Evolutionary conservation across 2,329 filamentous ascomycete genomes (phyloP).

Genomic region (Xylaria polymorpha): DNA sequence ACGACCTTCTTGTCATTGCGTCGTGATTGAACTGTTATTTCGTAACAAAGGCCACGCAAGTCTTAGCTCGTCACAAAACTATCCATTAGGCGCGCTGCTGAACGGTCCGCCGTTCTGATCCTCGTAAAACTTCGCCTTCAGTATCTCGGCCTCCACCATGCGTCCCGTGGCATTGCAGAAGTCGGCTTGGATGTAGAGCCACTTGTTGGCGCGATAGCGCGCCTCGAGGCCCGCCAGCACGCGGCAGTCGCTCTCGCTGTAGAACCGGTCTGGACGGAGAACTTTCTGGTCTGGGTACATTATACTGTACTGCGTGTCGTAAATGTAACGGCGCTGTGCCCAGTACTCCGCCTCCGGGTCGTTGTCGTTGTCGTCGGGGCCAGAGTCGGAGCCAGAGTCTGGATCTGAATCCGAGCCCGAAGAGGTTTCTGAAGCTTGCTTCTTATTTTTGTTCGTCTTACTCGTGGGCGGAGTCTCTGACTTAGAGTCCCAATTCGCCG

Average conservation of each 20-base stretch:
- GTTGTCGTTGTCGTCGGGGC: slow-evolving; percentile 6
- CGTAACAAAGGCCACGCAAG: neutral
- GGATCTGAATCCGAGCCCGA: neutral
- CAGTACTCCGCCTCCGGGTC: slow-evolving; percentile 22
- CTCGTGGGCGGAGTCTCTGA: neutral
- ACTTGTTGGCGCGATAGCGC: slow-evolving; percentile 44
- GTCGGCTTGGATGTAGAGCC: slow-evolving; percentile 44
- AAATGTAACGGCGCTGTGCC: slow-evolving; percentile 36
- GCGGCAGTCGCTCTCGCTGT: slow-evolving; percentile 44
- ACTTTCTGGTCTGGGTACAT: slow-evolving; percentile 40
- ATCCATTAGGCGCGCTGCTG: neutral
- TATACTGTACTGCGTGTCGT: slow-evolving; percentile 30
- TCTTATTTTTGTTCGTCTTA: slow-evolving; percentile 23
- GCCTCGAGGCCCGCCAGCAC: slow-evolving; percentile 45
- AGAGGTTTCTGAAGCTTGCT: slow-evolving; percentile 7
- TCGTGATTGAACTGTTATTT: neutral
- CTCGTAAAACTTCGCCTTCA: slow-evolving; percentile 46
- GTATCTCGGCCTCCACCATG: slow-evolving; percentile 40
- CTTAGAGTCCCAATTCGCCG: neutral
- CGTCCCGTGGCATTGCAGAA: slow-evolving; percentile 48
- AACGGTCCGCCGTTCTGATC: neutral
- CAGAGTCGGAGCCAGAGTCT: slow-evolving; percentile 1
- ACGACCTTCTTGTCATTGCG: neutral
- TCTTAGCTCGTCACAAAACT: neutral
- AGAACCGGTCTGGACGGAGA: slow-evolving; percentile 41